phyloP scores from a whole-genome alignment of 2,329 filamentous ascomycete species.

The Pseudogymnoascus sp. region DNA sequence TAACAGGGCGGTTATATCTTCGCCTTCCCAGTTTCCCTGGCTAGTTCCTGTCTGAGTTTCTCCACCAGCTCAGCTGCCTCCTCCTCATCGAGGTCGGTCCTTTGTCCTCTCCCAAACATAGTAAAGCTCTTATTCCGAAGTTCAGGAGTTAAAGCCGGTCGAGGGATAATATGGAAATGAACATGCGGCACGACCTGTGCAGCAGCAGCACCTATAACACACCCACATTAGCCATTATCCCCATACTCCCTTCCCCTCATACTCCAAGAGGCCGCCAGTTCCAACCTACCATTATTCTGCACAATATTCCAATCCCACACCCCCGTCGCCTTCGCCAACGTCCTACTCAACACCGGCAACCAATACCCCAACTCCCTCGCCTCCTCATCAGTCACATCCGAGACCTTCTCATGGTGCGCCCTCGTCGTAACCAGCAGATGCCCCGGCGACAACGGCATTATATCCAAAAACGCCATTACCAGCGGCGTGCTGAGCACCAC shows the following conservation, averaged over 20 bases:
- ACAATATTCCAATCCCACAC: slow-evolving; percentile 90
- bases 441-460: slow-evolving; percentile 75
- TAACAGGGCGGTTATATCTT: slow-evolving; percentile 16
- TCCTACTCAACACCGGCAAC: slow-evolving; percentile 65
- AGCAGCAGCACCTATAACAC: slow-evolving; percentile 57
- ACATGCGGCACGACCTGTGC: slow-evolving; percentile 90
- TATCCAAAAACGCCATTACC: slow-evolving; percentile 85
- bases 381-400: slow-evolving; percentile 57
- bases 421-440: slow-evolving; percentile 79
- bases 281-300: slow-evolving; percentile 70
- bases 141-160: slow-evolving; percentile 55
- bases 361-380: slow-evolving; percentile 57
- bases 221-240: slow-evolving; percentile 11
- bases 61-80: slow-evolving; percentile 56
- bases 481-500: slow-evolving; percentile 70
- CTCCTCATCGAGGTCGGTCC: slow-evolving; percentile 69
- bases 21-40: slow-evolving; percentile 25
- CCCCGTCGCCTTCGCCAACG: slow-evolving; percentile 60
- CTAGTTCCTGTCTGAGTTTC: slow-evolving; percentile 42
- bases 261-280: neutral
- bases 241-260: neutral
- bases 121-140: slow-evolving; percentile 54
- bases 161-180: slow-evolving; percentile 89
- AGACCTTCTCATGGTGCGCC: slow-evolving; percentile 68
- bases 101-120: slow-evolving; percentile 70